Base-by-base conservation (phyloP, 139 green algal species). In the Limnomonas spitsbergensis region DNA sequence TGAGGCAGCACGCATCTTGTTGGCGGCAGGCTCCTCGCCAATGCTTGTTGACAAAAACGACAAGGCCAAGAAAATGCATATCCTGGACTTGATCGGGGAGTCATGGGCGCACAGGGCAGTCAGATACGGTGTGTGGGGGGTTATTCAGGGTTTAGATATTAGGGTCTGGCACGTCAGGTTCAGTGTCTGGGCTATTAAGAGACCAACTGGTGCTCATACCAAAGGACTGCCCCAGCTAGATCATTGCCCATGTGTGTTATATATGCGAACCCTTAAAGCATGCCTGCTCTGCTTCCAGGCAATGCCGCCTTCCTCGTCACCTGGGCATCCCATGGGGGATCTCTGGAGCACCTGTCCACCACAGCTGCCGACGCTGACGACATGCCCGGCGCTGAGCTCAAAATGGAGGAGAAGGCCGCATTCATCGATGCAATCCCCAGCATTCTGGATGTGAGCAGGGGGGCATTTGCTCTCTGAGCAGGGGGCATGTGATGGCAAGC, bases 31-130 rank as follows among this genome's bases (percentile, higher is more conserved):
- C 69, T n/a, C n/a, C n/a, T n/a, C n/a, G n/a, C n/a, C n/a, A n/a
- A n/a, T n/a, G n/a, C n/a, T n/a, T n/a, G n/a, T n/a, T n/a, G n/a
- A 38, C 4, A 73, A 0, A 36, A 61, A 61, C 47, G 20, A 61
- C 14, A 61, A 61, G 14, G 20, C 47, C 14, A 20, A 53, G 14
- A 9, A 42, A n/a, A 6, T 42, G 39, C 29, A 68, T 36, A 79
- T 69, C 9, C 20, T 56, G 34, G 81, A 85, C 70, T 27, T 73
- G 29, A 37, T 68, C 3, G 81, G 76, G 0, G 81, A 85, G 61
- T 38, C 35, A 7, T 82, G 76, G 75, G 38, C 66, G 42, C 81
- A 85, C 69, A 32, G 81, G 31, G 81, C 81, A 6, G 81, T 85
- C 38, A 76, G 81, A 24, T 81, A 82, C 56, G 81, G 80, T 78